phyloP scores from a whole-genome alignment of 1,284 basidiomycete species.

The Microbotryum lychnidis-dioicae region DNA sequence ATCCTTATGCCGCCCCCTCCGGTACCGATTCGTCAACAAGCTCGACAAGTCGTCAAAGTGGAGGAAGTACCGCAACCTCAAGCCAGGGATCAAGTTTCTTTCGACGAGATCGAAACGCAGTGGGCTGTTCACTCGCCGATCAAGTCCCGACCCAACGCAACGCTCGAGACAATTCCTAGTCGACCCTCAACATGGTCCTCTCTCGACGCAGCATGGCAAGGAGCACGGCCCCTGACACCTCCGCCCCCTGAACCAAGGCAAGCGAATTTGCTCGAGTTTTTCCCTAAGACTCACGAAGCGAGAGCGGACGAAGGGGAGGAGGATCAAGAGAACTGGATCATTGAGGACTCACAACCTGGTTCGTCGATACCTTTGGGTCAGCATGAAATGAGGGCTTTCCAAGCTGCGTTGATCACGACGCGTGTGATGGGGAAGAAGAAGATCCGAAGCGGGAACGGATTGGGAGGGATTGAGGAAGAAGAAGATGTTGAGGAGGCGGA shows the following conservation, averaged over 20 bases:
- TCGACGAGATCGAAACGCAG: background rate
- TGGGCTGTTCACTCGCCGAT: background rate
- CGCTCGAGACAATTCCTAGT: background rate
- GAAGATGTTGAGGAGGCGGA: background rate
- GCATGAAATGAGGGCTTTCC: background rate
- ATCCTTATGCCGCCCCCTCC: constrained; percentile 17
- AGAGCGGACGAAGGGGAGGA: background rate
- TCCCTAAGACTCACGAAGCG: background rate
- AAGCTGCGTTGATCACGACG: background rate
- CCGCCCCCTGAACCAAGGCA: constrained; percentile 1
- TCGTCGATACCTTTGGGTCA: background rate
- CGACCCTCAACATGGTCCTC: background rate
- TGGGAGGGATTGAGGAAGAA: background rate
- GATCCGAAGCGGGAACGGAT: background rate
- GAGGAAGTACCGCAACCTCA: background rate
- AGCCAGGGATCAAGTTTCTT: background rate
- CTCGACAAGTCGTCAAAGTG: background rate
- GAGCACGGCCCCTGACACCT: background rate
- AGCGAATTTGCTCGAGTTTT: constrained; percentile 10
- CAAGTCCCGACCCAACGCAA: background rate
- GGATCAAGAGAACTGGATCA: background rate
- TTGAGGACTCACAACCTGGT: constrained; percentile 8
- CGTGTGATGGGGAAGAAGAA: background rate
- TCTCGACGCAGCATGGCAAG: constrained; percentile 5
- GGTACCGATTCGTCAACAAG: background rate